Evolutionary conservation across 768 basidiomycete genomes (phyloP), one percentile per base, ranked within the genome.

Genomic region (Phallus indusiatus): DNA sequence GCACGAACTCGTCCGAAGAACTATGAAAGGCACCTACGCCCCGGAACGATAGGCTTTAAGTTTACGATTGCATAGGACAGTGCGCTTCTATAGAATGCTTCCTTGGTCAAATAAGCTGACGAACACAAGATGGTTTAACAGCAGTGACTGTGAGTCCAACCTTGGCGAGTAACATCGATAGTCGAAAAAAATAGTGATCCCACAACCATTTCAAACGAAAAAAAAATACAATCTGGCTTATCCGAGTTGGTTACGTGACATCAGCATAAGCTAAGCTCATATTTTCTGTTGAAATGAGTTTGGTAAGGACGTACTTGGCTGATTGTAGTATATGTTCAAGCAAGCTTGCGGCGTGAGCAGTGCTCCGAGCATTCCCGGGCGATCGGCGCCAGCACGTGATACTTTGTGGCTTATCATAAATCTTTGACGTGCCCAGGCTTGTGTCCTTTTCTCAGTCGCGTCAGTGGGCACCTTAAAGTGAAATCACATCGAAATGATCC

Each of bases 41-140:
- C 94, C 46, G 93, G 92, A 9, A 94, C 83, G 64, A 96, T 85
- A 0, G 94, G 95, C 66, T 93, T 96, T 61, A 96, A 81, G 69
- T 98, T 98, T 50, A 97, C 94, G 62, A 96, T 86, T 1, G 90
- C 95, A 70, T 81, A 88, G 0, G 88, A 82, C 12, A 88, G 76
- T 1, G 81, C 64, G 3, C 82, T 79, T 22, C 82, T 78, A 66
- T 87, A 85, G 71, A 94, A 59, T 22, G 55, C 55, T 56, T 21
- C 28, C n/a, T 36, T 24, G 18, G 24, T 52, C 60, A 53, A 60
- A 42, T 14, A 42, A 42, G 42, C 12, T 28, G 28, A 51, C 21
- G 57, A 36, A 33, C 21, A 21, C 34, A 47, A 54, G 24, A 34
- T 14, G 16, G 20, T 36, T 48, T 47, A 6, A 56, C 18, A 5